phyloP scores from a whole-genome alignment of 345 rosid genomes.

The Conringia planisiliqua region DNA sequence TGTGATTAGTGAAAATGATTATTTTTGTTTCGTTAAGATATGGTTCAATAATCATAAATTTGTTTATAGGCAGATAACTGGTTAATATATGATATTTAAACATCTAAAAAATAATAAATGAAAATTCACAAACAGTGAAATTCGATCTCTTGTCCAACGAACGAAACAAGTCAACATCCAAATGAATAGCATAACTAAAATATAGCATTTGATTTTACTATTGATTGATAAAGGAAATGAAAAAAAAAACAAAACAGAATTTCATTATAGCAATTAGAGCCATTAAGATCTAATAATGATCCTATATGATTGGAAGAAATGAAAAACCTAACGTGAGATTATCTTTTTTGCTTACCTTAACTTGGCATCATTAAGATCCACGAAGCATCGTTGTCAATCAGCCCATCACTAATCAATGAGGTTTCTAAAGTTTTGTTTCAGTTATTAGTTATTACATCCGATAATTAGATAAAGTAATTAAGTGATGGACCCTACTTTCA shows the following conservation, averaged over 20 bases:
- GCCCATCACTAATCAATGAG: slow-evolving; percentile 4
- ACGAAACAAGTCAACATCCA: not conserved
- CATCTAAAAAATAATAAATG: not conserved
- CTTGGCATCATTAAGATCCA: slow-evolving; percentile 5
- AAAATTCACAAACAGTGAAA: not conserved
- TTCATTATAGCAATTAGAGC: not conserved
- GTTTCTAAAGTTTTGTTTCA: not conserved
- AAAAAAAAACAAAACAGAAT: not conserved
- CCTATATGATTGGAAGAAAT: not conserved
- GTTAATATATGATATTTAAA: not conserved
- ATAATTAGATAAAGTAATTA: not conserved
- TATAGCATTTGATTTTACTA: not conserved
- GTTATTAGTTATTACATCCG: not conserved
- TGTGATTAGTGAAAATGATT: not conserved
- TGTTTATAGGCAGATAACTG: not conserved
- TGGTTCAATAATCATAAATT: too few relatives aligned
- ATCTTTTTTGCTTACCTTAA: not conserved
- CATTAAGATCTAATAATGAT: not conserved
- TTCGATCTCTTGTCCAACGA: not conserved
- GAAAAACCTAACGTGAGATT: not conserved
- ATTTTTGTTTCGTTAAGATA: not conserved
- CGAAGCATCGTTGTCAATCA: not conserved
- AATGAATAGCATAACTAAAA: not conserved
- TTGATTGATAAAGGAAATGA: not conserved
- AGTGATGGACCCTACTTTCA: not conserved